Evolutionary conservation across 257 asterid species (phyloP).

Genomic region (Cynanchum wilfordii): DNA sequence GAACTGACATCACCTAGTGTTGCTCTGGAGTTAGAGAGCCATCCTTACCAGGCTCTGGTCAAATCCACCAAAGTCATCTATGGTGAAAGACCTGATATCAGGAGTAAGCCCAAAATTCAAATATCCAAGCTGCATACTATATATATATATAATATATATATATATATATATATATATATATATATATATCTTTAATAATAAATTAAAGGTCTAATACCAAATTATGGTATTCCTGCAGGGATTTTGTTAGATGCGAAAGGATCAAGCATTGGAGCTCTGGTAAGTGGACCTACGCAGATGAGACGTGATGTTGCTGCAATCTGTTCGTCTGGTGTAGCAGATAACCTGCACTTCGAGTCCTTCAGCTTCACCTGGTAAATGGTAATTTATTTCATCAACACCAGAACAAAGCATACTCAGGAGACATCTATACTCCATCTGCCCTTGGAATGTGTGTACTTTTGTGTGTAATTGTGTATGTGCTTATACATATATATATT

Average conservation of each 20-base stretch:
- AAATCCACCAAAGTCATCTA: conserved; percentile 58
- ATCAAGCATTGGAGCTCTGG: conserved; percentile 62
- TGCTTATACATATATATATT: not conserved
- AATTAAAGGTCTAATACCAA: no score
- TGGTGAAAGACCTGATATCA: conserved; percentile 75
- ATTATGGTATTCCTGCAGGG: conserved; percentile 29
- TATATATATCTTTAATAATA: no score
- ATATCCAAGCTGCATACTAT: not conserved
- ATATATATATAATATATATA: no score
- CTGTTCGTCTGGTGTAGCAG: conserved; percentile 58
- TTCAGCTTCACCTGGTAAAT: conserved; percentile 92
- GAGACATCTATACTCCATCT: not conserved
- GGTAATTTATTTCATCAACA: conserved; percentile 38
- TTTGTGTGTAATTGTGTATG: not conserved
- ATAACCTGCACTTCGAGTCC: conserved; percentile 68
- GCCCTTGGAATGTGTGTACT: not conserved
- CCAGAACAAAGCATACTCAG: not conserved
- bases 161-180: no score
- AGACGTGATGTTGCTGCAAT: conserved; percentile 80
- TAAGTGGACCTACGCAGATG: conserved; percentile 79
- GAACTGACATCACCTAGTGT: conserved; percentile 27
- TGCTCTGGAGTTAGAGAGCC: conserved; percentile 69
- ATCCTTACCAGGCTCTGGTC: conserved; percentile 51
- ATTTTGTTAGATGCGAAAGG: conserved; percentile 60
- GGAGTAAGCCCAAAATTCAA: conserved; percentile 40